A percentile compares a stretch with the other conserved stretches of the same genome.
These are phyloP conservation scores for Aegilops umbellulata DNA, from an alignment of 176 grass and related monocot genomes.

Conservation along the genomic window DNA sequence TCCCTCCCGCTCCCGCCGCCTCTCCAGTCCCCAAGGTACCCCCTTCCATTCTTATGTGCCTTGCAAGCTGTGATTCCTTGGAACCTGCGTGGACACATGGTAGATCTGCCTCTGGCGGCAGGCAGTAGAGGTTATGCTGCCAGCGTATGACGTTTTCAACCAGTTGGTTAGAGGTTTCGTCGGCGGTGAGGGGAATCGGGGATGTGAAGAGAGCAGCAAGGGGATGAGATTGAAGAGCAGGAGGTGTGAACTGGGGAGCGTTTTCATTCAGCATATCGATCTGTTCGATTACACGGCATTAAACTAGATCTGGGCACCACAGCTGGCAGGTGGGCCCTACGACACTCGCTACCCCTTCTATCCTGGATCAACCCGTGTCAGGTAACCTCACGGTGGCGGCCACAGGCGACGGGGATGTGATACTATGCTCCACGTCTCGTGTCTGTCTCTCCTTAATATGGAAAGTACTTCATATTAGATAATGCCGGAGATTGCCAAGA, in stretches of 20 bases:
- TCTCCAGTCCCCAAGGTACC: conserved; percentile 55
- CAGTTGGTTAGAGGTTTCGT: neutral
- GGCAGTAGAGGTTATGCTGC: neutral
- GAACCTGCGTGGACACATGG: neutral
- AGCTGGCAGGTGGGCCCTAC: neutral
- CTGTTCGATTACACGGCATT: neutral
- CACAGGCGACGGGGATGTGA: neutral
- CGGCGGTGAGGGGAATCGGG: neutral
- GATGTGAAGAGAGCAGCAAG: neutral
- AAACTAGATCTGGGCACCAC: neutral
- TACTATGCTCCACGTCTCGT: neutral
- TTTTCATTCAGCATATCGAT: neutral
- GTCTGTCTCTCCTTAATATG: neutral
- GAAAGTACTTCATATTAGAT: neutral
- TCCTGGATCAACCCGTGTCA: neutral
- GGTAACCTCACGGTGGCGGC: neutral
- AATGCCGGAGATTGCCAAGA: neutral
- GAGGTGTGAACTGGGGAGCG: neutral
- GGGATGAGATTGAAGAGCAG: neutral
- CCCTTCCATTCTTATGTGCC: neutral
- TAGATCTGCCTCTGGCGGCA: neutral
- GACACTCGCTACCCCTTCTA: neutral
- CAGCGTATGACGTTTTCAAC: neutral
- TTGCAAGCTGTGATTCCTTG: neutral
- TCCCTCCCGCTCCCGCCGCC: conserved; percentile 42